phyloP scores from a whole-genome alignment of 1,284 basidiomycete genomes.

The Cutaneotrichosporon dermatis region DNA sequence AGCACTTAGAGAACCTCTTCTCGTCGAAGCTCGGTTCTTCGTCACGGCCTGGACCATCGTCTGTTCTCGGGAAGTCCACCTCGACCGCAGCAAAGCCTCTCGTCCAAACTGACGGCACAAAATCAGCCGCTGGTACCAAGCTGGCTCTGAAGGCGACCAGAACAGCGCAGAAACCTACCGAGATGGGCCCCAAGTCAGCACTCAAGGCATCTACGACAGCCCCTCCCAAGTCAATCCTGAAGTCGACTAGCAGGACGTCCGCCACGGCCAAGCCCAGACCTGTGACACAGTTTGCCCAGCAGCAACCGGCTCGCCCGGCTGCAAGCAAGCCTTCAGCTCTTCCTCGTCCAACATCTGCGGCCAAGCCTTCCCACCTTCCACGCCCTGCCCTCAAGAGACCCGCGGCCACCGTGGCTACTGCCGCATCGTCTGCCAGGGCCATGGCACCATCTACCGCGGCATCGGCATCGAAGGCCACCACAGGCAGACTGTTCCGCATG shows the following conservation, averaged over 20 bases:
- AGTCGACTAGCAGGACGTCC: not conserved
- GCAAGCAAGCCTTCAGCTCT: not conserved
- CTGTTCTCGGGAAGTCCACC: not conserved
- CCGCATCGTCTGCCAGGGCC: not conserved
- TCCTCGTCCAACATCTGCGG: not conserved
- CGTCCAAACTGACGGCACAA: not conserved
- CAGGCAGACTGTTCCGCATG: not conserved
- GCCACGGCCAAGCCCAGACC: not conserved
- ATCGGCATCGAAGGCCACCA: not conserved
- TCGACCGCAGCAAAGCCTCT: not conserved
- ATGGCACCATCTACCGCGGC: not conserved
- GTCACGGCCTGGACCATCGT: not conserved
- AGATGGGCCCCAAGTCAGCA: not conserved
- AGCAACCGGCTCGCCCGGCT: not conserved
- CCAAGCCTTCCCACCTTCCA: not conserved
- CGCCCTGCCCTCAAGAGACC: not conserved
- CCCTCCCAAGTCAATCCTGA: not conserved
- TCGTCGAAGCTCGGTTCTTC: not conserved
- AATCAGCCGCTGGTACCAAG: not conserved
- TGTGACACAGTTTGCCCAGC: not conserved
- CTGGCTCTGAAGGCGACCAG: not conserved
- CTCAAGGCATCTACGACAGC: not conserved
- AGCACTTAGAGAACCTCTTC: slow-evolving; percentile 1
- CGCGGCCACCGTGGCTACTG: not conserved
- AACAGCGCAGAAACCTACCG: not conserved